Conservation (phyloP, 179 eudicot species). For the Monotropa hypopitys region DNA sequence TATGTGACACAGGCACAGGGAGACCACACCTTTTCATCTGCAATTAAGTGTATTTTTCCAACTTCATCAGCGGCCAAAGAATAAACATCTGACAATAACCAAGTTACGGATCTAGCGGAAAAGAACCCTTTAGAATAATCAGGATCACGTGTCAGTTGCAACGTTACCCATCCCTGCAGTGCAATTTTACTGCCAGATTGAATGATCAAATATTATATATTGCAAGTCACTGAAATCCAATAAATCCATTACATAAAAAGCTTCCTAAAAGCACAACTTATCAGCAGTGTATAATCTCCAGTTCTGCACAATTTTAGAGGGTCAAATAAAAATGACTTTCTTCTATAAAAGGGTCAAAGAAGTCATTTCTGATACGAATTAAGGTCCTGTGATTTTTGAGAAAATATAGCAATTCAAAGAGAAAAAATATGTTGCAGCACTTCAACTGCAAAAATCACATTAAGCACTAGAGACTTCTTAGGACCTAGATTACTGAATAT, state of each 20-base stretch:
- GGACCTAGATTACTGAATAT: neutral
- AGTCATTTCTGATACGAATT: neutral
- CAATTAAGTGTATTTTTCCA: slow-evolving; percentile 80
- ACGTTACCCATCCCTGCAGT: slow-evolving; percentile 73
- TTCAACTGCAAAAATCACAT: neutral
- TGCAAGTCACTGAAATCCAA: neutral
- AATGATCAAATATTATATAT: slow-evolving; percentile 2
- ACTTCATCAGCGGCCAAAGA: slow-evolving; percentile 78
- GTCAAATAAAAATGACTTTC: neutral
- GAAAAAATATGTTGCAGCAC: neutral
- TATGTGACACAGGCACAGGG: neutral
- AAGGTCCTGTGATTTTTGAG: neutral
- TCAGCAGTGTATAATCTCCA: neutral
- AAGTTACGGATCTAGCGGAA: slow-evolving; percentile 82
- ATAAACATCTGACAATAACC: slow-evolving; percentile 76
- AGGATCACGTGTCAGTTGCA: slow-evolving; percentile 73
- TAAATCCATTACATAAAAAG: neutral
- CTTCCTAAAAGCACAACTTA: neutral
- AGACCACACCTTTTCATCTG: slow-evolving; percentile 40
- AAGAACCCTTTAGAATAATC: slow-evolving; percentile 52
- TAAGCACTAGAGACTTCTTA: neutral
- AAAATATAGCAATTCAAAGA: neutral
- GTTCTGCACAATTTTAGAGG: neutral
- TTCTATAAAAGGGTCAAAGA: neutral
- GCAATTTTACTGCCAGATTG: slow-evolving; percentile 9